Evolutionary conservation across 257 asterid genomes (phyloP).

Genomic region (Plantago ovata): DNA sequence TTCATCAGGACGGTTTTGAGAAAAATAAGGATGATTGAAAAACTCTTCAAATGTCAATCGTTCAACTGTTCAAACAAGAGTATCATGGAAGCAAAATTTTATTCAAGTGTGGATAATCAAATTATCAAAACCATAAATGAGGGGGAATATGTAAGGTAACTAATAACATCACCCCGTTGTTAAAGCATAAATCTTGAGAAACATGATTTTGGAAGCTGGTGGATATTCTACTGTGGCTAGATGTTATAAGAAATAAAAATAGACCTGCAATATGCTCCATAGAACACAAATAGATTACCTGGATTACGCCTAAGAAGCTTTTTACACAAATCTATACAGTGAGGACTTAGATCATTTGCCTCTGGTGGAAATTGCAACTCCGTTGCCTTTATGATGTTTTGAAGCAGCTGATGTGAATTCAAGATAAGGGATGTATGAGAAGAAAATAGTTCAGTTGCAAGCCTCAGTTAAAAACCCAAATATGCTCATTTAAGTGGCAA

Average conservation of each 20-base stretch:
- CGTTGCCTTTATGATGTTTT: conserved; percentile 72
- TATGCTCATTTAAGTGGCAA: conserved; percentile 6
- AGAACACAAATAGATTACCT: conserved; percentile 37
- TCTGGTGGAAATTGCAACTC: conserved; percentile 76
- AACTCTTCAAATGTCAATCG: conserved; percentile 89
- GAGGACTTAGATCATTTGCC: conserved; percentile 51
- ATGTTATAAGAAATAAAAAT: background rate
- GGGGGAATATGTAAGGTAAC: conserved; percentile 8
- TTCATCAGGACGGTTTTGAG: conserved; percentile 51
- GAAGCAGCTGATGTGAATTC: conserved; percentile 61
- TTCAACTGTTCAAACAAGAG: conserved; percentile 49
- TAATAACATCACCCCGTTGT: background rate
- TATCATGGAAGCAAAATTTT: conserved; percentile 10
- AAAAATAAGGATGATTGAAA: conserved; percentile 83
- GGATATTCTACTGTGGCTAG: background rate
- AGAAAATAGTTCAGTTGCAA: conserved; percentile 16
- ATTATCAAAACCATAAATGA: conserved; percentile 5
- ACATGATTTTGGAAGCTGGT: background rate
- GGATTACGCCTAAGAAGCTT: conserved; percentile 77
- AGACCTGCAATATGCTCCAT: background rate
- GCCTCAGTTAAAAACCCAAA: conserved; percentile 10
- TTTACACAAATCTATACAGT: conserved; percentile 69
- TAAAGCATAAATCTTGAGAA: conserved; percentile 8
- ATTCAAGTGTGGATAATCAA: conserved; percentile 5
- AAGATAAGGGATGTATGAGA: conserved; percentile 20